These are phyloP conservation scores for Salix caprea DNA, from an alignment of 345 rosid genomes.

Conservation along the genomic window DNA sequence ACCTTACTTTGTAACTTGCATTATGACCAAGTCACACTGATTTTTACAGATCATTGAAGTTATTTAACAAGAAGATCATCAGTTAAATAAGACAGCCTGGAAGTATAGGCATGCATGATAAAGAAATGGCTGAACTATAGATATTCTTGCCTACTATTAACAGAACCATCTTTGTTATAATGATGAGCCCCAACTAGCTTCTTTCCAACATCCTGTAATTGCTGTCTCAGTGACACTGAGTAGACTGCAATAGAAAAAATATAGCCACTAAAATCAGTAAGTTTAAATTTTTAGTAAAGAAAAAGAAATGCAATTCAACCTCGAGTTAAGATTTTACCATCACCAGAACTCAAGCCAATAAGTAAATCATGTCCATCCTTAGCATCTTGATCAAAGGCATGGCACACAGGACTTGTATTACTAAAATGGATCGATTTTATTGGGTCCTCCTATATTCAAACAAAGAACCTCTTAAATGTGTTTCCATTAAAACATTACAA, in stretches of 20 bases:
- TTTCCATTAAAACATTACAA: not conserved
- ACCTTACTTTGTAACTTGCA: not conserved
- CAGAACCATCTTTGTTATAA: slow-evolving; percentile 92
- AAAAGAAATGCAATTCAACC: slow-evolving; percentile 15
- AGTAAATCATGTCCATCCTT: slow-evolving; percentile 99
- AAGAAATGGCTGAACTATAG: not conserved
- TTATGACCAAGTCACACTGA: not conserved
- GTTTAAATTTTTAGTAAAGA: slow-evolving; percentile 5
- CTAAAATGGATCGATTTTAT: slow-evolving; percentile 94
- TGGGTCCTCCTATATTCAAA: slow-evolving; percentile 89
- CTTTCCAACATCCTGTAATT: slow-evolving; percentile 94
- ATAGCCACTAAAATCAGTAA: slow-evolving; percentile 17
- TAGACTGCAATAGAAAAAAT: slow-evolving; percentile 63
- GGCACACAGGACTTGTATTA: slow-evolving; percentile 89
- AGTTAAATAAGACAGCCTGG: not conserved
- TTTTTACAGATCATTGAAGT: not conserved
- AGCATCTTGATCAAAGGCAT: slow-evolving; percentile 89
- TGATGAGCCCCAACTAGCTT: slow-evolving; percentile 93
- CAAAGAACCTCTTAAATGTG: slow-evolving; percentile 18
- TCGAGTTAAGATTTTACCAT: slow-evolving; percentile 53
- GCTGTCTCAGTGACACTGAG: slow-evolving; percentile 95
- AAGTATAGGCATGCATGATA: slow-evolving; percentile 5
- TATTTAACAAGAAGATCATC: not conserved
- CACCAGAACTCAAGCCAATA: slow-evolving; percentile 87
- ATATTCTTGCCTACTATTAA: slow-evolving; percentile 72